Evolutionary conservation across 805 yeast genomes (phyloP).

Genomic region (Teunomyces barrocoloradensis): DNA sequence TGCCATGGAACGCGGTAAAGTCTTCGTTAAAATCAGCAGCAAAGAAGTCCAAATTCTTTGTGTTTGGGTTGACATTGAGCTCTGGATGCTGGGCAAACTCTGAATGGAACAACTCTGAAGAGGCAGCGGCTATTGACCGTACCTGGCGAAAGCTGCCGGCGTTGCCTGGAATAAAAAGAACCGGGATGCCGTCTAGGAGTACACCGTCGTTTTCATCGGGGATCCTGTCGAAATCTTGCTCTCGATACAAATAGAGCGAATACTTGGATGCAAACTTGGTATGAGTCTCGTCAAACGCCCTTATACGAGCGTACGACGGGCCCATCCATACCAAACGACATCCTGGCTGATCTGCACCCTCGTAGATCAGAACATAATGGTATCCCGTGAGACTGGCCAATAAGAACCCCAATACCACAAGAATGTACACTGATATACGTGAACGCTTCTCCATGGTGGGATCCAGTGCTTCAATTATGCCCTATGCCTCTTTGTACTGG

Average conservation of each 20-base stretch:
- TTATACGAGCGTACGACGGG: slow-evolving; percentile 76
- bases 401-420: slow-evolving; percentile 5
- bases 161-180: slow-evolving; percentile 92
- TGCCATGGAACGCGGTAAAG: slow-evolving; percentile 93
- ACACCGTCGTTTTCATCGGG: slow-evolving; percentile 43
- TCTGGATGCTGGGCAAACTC: slow-evolving; percentile 11
- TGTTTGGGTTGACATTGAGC: slow-evolving; percentile 17
- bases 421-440: slow-evolving; percentile 1
- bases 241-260: slow-evolving; percentile 81
- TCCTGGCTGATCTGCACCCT: slow-evolving; percentile 35
- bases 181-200: slow-evolving; percentile 71
- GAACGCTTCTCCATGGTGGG: slow-evolving; percentile 1
- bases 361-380: slow-evolving; percentile 14
- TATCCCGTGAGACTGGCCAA: slow-evolving; percentile 13
- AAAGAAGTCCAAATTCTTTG: slow-evolving; percentile 70
- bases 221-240: slow-evolving; percentile 62
- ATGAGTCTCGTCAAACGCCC: slow-evolving; percentile 68
- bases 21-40: slow-evolving; percentile 95
- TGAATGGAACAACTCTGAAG: slow-evolving; percentile 54
- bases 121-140: slow-evolving; percentile 85
- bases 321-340: slow-evolving; percentile 77
- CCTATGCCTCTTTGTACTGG: neutral
- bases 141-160: slow-evolving; percentile 93
- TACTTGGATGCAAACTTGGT: slow-evolving; percentile 77
- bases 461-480: neutral